Percentiles rank a stretch among this genome's conserved stretches.
Evolutionary conservation across 345 rosid species (phyloP).

Genomic region (Populus ilicifolia): DNA sequence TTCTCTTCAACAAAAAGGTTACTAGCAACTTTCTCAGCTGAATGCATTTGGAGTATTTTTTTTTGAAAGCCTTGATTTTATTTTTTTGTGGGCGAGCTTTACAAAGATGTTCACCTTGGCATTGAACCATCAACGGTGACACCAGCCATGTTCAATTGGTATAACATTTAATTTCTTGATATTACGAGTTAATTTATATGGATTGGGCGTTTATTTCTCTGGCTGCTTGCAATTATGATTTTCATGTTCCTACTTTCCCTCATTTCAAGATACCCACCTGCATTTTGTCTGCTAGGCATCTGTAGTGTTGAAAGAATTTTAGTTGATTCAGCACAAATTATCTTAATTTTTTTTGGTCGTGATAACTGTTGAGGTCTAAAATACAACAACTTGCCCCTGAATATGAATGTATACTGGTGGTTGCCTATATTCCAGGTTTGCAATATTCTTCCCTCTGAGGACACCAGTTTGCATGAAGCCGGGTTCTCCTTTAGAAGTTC

Average conservation of each 20-base stretch:
- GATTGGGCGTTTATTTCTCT: not conserved
- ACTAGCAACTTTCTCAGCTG: not conserved
- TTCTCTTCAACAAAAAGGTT: not conserved
- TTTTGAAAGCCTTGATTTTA: not conserved
- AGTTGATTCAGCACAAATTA: not conserved
- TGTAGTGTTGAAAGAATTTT: not conserved
- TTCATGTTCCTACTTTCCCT: not conserved
- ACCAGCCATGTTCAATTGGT: constrained; percentile 99
- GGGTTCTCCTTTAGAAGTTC: constrained; percentile 66
- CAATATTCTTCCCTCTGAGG: constrained; percentile 93
- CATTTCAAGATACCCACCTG: not conserved
- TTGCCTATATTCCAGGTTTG: constrained; percentile 53
- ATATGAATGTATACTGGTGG: not conserved
- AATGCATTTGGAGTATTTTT: too few species aligned
- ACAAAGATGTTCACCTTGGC: constrained; percentile 93
- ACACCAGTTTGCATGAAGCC: constrained; percentile 56
- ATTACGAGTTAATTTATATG: not conserved
- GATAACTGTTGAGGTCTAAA: not conserved
- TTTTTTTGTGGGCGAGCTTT: constrained; percentile 32
- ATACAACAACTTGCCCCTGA: not conserved
- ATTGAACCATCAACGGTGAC: constrained; percentile 89
- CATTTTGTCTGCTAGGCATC: not conserved
- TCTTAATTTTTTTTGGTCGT: not conserved
- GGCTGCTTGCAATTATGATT: not conserved
- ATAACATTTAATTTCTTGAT: constrained; percentile 17